Evolutionary conservation across 2,329 filamentous ascomycete species (phyloP).

Genomic region (Colletotrichum sidae): DNA sequence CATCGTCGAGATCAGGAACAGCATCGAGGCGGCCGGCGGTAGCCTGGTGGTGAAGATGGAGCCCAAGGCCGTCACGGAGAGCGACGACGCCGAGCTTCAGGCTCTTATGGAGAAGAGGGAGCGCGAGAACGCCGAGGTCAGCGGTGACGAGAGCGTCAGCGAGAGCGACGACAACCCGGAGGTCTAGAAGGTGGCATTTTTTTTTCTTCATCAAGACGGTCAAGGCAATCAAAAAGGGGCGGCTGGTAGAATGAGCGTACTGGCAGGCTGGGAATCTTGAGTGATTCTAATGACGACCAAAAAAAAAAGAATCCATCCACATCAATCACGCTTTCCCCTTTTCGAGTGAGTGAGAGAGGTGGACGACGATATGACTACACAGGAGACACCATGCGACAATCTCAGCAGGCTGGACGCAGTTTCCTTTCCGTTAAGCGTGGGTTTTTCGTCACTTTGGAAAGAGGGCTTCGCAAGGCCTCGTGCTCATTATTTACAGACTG

Average conservation of each 20-base stretch:
- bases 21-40: conserved; percentile 82
- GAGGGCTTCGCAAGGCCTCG: too few relatives aligned
- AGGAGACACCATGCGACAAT: background rate
- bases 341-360: background rate
- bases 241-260: conserved; percentile 38
- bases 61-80: conserved; percentile 98
- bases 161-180: conserved; percentile 86
- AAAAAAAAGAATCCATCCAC: conserved; percentile 30
- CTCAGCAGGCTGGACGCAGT: too few relatives aligned
- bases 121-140: conserved; percentile 97
- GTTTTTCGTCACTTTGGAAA: too few relatives aligned
- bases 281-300: conserved; percentile 36
- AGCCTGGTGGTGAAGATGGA: conserved; percentile 95
- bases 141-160: conserved; percentile 95
- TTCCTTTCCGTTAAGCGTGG: too few relatives aligned
- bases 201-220: conserved; percentile 47
- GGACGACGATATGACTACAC: background rate
- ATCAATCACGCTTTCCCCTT: conserved; percentile 7
- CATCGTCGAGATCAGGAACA: conserved; percentile 86
- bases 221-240: conserved; percentile 33
- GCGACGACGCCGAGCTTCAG: conserved; percentile 95
- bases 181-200: conserved; percentile 24
- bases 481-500: too few relatives aligned
- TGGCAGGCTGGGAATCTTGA: conserved; percentile 34
- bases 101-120: conserved; percentile 99